phyloP scores from a whole-genome alignment of 2,329 filamentous ascomycete genomes.

The Ascochyta clinopodiicola region DNA sequence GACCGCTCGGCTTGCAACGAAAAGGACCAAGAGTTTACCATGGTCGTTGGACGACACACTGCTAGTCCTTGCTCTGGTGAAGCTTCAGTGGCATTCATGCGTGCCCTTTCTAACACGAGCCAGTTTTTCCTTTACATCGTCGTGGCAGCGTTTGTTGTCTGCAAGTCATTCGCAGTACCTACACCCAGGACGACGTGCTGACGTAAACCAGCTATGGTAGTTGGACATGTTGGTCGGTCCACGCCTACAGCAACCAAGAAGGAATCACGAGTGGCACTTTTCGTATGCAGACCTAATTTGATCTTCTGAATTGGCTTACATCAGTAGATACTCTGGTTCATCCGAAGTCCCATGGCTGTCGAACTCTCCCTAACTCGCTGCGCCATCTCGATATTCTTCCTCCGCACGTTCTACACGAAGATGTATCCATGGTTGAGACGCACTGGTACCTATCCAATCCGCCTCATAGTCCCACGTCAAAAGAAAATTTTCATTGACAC shows the following conservation, averaged over 20 bases:
- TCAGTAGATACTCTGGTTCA: slow-evolving; percentile 31
- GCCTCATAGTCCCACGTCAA: background rate
- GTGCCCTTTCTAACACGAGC: background rate
- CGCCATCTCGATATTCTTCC: slow-evolving; percentile 36
- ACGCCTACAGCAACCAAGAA: slow-evolving; percentile 5
- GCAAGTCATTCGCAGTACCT: slow-evolving; percentile 13
- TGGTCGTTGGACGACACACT: slow-evolving; percentile 33
- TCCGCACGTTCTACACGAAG: slow-evolving; percentile 32
- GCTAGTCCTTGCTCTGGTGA: slow-evolving; percentile 29
- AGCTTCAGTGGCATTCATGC: background rate
- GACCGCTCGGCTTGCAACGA: slow-evolving; percentile 27
- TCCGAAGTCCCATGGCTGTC: slow-evolving; percentile 28
- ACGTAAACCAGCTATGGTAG: slow-evolving; percentile 20
- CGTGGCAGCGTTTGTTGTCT: slow-evolving; percentile 21
- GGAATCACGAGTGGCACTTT: slow-evolving; percentile 22
- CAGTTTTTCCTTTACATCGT: slow-evolving; percentile 28
- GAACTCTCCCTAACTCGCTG: slow-evolving; percentile 26
- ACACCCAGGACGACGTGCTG: background rate
- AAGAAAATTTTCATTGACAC: slow-evolving; percentile 18
- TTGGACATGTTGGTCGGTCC: slow-evolving; percentile 23
- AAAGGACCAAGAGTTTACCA: slow-evolving; percentile 23
- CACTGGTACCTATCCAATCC: slow-evolving; percentile 22
- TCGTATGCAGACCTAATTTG: slow-evolving; percentile 15
- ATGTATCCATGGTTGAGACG: slow-evolving; percentile 26
- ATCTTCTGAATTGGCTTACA: slow-evolving; percentile 6